Percentiles rank a stretch among this genome's conserved stretches.
These are phyloP conservation scores for Aspergillus indologenus DNA, from an alignment of 495 filamentous ascomycete genomes.

Conservation along the genomic window DNA sequence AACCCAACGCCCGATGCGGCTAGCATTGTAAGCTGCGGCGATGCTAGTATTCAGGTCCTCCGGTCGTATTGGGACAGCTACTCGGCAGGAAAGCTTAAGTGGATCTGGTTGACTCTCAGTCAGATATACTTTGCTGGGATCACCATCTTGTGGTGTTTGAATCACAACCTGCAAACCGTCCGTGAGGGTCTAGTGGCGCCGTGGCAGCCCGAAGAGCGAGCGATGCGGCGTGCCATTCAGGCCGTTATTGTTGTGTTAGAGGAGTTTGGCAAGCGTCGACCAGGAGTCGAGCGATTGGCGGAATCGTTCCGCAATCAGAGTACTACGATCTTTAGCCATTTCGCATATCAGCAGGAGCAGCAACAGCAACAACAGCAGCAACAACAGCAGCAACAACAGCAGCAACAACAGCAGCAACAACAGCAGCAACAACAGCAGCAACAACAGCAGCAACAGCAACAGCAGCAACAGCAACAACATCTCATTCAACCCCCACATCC, in stretches of 20 bases:
- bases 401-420: conserved; percentile 23
- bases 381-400: conserved; percentile 21
- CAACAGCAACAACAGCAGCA: conserved; percentile 10
- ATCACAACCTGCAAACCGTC: conserved; percentile 45
- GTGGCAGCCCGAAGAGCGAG: conserved; percentile 45
- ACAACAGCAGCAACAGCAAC: conserved; percentile 21
- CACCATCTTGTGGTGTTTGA: conserved; percentile 48
- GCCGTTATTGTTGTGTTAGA: conserved; percentile 48
- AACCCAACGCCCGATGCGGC: conserved; percentile 44
- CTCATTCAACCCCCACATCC: not conserved
- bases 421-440: conserved; percentile 24
- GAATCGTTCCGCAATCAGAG: conserved; percentile 46
- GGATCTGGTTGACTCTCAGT: conserved; percentile 53
- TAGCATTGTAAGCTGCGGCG: conserved; percentile 48
- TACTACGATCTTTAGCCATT: conserved; percentile 47
- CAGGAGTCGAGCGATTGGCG: conserved; percentile 45
- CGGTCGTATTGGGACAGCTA: conserved; percentile 50
- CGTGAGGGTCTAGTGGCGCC: conserved; percentile 38
- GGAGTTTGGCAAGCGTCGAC: conserved; percentile 47
- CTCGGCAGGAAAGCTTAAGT: conserved; percentile 49
- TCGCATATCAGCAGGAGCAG: conserved; percentile 35
- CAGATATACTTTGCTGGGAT: conserved; percentile 52
- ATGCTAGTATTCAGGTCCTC: conserved; percentile 49
- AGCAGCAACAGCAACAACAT: not conserved
- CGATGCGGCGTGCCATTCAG: conserved; percentile 45